Percentiles rank a stretch among this genome's conserved stretches.
These are phyloP conservation scores for Paraphoma chrysanthemicola DNA, from an alignment of 2,329 filamentous ascomycete species.

Conservation along the genomic window DNA sequence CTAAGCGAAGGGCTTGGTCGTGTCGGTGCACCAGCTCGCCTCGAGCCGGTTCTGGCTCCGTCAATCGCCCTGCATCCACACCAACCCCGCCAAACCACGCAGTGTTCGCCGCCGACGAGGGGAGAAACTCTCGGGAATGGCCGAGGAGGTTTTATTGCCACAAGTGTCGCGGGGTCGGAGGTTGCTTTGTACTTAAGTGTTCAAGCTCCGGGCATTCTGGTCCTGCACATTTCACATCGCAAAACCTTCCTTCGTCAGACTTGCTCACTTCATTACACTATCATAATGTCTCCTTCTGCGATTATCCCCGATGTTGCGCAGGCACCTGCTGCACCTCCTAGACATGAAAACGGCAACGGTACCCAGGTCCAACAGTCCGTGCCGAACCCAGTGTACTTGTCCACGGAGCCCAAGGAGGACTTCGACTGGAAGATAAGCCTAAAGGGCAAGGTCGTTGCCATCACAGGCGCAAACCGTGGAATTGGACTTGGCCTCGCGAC, in stretches of 20 bases:
- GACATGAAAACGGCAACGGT: slow-evolving; percentile 13
- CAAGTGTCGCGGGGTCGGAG: slow-evolving; percentile 14
- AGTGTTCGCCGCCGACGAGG: slow-evolving; percentile 1
- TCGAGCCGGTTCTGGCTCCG: slow-evolving; percentile 12
- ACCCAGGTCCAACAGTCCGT: slow-evolving; percentile 29
- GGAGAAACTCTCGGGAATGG: slow-evolving; percentile 6
- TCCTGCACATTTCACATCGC: slow-evolving; percentile 9
- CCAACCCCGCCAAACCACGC: slow-evolving; percentile 1
- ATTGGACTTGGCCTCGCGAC: slow-evolving; percentile 57
- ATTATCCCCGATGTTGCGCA: slow-evolving; percentile 23
- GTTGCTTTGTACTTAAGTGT: slow-evolving; percentile 29
- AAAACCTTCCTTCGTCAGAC: slow-evolving; percentile 21
- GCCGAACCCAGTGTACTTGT: slow-evolving; percentile 45
- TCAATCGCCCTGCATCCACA: neutral
- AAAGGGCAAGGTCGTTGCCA: slow-evolving; percentile 49
- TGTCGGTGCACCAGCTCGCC: slow-evolving; percentile 19
- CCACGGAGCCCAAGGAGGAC: slow-evolving; percentile 53
- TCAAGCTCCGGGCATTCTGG: slow-evolving; percentile 11
- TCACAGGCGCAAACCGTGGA: slow-evolving; percentile 41
- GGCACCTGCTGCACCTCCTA: slow-evolving; percentile 19
- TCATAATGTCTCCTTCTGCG: slow-evolving; percentile 40
- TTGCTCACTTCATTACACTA: slow-evolving; percentile 2
- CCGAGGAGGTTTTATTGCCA: slow-evolving; percentile 13
- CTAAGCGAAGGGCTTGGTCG: slow-evolving; percentile 19
- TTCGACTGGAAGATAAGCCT: slow-evolving; percentile 56